Conservation (phyloP, 108 stramenopile species). For the Cyclotella kingstonii region DNA sequence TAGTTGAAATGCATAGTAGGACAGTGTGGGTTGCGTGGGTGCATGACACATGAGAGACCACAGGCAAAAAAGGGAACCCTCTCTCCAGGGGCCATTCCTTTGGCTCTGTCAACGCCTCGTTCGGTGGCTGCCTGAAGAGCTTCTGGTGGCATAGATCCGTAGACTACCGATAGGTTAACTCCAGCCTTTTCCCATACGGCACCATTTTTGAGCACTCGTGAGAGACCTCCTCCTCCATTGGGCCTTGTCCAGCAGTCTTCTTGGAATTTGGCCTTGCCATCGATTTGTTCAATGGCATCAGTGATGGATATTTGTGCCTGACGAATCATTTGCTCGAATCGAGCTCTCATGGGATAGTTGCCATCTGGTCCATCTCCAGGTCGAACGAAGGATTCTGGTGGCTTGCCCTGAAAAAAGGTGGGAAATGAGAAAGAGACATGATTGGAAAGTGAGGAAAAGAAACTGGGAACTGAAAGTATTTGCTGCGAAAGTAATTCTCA, state of each 20-base stretch:
- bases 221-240: slow-evolving; percentile 96
- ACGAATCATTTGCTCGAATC: slow-evolving; percentile 91
- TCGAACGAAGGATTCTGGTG: slow-evolving; percentile 69
- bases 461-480: neutral
- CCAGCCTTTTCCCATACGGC: slow-evolving; percentile 99
- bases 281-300: slow-evolving; percentile 87
- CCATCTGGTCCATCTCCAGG: slow-evolving; percentile 91
- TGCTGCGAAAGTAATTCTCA: neutral
- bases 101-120: slow-evolving; percentile 90
- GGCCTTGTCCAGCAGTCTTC: slow-evolving; percentile 94
- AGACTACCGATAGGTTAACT: slow-evolving; percentile 94
- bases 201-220: slow-evolving; percentile 88
- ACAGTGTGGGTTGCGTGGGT: slow-evolving; percentile 94
- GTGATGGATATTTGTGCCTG: slow-evolving; percentile 93
- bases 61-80: slow-evolving; percentile 97
- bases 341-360: slow-evolving; percentile 91
- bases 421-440: neutral
- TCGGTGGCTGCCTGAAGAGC: slow-evolving; percentile 95
- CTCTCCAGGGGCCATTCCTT: slow-evolving; percentile 88
- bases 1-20: slow-evolving; percentile 99
- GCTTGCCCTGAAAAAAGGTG: slow-evolving; percentile 24
- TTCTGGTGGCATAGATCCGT: slow-evolving; percentile 93
- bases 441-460: neutral
- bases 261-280: slow-evolving; percentile 87
- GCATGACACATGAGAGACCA: slow-evolving; percentile 96